Percentiles rank a stretch among this genome's conserved stretches.
Conservation (phyloP, 2,329 filamentous ascomycete species). For the Fusarium tjaetaba region DNA sequence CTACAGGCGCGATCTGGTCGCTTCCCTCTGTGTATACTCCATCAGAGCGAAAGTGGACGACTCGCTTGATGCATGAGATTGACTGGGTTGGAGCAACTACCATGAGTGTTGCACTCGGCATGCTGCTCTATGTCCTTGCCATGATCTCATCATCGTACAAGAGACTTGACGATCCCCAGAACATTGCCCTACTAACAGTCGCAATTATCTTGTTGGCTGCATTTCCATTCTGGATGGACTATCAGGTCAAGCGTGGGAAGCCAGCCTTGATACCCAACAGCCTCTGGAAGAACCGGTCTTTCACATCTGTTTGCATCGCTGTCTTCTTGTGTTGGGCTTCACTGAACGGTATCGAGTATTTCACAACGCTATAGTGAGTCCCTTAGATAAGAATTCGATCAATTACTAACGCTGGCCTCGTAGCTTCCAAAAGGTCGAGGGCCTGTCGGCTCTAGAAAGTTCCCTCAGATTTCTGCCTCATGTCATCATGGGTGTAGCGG, state of each 20-base stretch:
- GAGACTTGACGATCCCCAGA: conserved; percentile 53
- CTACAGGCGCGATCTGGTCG: conserved; percentile 50
- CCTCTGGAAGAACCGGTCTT: conserved; percentile 65
- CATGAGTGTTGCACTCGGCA: conserved; percentile 56
- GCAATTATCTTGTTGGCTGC: conserved; percentile 55
- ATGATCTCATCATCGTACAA: conserved; percentile 52
- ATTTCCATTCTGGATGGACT: conserved; percentile 65
- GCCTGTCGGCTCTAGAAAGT: conserved; percentile 55
- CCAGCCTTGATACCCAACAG: conserved; percentile 70
- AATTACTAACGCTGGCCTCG: conserved; percentile 9
- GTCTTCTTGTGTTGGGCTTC: conserved; percentile 59
- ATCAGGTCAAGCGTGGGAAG: conserved; percentile 56
- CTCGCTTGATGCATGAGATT: conserved; percentile 52
- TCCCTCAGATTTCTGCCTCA: conserved; percentile 60
- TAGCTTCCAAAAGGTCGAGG: conserved; percentile 60
- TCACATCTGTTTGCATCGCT: conserved; percentile 64
- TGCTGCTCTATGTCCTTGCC: conserved; percentile 63
- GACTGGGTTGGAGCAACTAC: conserved; percentile 64
- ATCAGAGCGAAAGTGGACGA: conserved; percentile 42
- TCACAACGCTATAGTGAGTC: conserved; percentile 58
- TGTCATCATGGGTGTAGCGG: conserved; percentile 54
- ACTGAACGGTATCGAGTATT: conserved; percentile 59
- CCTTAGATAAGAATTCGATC: rapidly evolving
- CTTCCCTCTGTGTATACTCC: conserved; percentile 42
- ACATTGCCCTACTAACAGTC: conserved; percentile 56